Base-by-base conservation (phyloP, 106 monocot genomes). In the Amphibolis antarctica region DNA sequence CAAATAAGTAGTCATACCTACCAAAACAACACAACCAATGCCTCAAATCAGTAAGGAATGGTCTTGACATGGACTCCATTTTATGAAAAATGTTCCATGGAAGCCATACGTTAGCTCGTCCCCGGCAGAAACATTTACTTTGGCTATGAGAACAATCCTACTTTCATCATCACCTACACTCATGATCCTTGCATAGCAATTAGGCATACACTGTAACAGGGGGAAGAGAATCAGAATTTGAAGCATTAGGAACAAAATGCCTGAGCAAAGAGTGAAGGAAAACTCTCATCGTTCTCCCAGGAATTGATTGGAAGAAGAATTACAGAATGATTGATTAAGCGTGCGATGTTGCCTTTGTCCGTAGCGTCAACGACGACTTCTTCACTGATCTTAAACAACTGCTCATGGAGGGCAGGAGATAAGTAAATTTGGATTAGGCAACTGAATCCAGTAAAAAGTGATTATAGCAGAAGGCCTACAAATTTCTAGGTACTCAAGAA, bases 301-400 rank as follows among this genome's bases (percentile, higher is more conserved):
- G 29, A 26, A 57, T 4, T 28, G 28, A 57, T 6, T 15, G 11
- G 51, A 31, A 48, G 44, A 27, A 20, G 53, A 14, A 64, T 76
- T 66, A 86, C 91, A 55, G 91, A 91, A 69, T 91, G 91, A 43
- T 91, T 94, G 30, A 94, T 89, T 45, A 94, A 44, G n/a, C 89
- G 86, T 14, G 94, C 94, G 31, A 94, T 79, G 53, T 84, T 94
- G 60, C 94, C 94, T 71, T 86, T 86, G 61, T 81, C 75, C 1
- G 94, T 94, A n/a, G 94, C 94, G 75, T 94, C 89, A 44, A 94
- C 74, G 17, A 94, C 83, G n/a, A 94, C 81, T 59, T 94, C 88
- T 66, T 94, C 89, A 42, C 94, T 94, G 22, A 94, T 86, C 65
- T 89, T 89, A 68, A 94, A 94, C 13, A 94, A 65, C 89, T 94